Base-by-base conservation (phyloP, 2,329 filamentous ascomycete species). In the Arachnopeziza araneosa region DNA sequence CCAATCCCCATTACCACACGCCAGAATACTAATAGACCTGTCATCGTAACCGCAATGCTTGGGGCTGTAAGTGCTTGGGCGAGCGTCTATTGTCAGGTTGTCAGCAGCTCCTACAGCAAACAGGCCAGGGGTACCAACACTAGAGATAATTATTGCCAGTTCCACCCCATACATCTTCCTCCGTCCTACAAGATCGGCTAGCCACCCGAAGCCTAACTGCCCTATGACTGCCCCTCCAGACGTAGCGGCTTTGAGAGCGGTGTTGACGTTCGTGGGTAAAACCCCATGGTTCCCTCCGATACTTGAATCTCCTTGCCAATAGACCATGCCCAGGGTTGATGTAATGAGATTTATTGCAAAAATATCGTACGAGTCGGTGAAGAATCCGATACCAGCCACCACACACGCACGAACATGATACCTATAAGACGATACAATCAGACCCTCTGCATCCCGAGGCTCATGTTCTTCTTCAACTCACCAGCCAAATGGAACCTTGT, bases 91-190 rank as follows among this genome's bases (percentile, higher is more conserved):
- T 2, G 17, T 9, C 6, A 44, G 17, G 17, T 12, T 12, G 36
- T 44, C 12, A 44, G 36, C 36, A 44, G 17, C 36, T 17, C 12
- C 36, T 17, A 30, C 26, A 30, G 26, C 26, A 44, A 44, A 14
- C 36, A 44, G 17, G 36, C 17, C 12, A 44, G 10, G 17, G 17
- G 10, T 44, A 44, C 36, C 17, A 44, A 44, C 36, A 19, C 36
- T 83, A 59, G 88, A 77, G 61, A 91, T 85, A 69, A 91, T 90
- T 64, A 93, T 80, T 60, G 84, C 84, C 55, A 92, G 74, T 71
- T 92, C 89, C 26, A 91, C 79, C 54, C 90, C 90, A 70, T 95
- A 95, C 88, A 96, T 93, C 66, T 83, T 85, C 71, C 91, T 86
- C 50, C 90, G 84, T 52, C 91, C 91, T 59, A 91, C 81, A 2